Evolutionary conservation across 2,329 filamentous ascomycete species (phyloP).

Genomic region (Trichoderma sp.): DNA sequence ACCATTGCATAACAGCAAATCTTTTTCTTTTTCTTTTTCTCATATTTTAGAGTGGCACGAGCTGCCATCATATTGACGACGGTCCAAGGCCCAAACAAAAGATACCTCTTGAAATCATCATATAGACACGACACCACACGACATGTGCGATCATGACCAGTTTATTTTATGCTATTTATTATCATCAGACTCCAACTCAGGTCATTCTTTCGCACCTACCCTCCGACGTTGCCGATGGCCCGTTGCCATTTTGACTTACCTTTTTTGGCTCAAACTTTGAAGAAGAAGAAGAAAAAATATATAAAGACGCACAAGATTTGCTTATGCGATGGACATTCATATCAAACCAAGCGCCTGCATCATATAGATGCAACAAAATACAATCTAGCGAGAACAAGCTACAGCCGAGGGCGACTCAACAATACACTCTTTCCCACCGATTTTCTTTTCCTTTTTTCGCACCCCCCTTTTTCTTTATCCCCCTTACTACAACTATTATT

Average conservation of each 20-base stretch:
- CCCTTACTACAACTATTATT: background rate
- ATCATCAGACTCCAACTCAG: constrained; percentile 14
- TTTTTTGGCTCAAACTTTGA: background rate
- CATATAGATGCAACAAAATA: background rate
- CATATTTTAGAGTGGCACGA: constrained; percentile 22
- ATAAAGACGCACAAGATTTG: background rate
- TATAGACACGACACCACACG: constrained; percentile 35
- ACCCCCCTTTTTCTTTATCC: background rate
- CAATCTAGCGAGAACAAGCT: constrained; percentile 4
- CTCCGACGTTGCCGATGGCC: background rate
- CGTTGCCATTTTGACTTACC: background rate
- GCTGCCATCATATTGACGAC: constrained; percentile 19
- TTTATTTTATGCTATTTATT: constrained; percentile 20
- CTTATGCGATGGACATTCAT: background rate
- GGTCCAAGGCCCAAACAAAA: constrained; percentile 22
- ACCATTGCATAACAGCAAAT: constrained; percentile 19
- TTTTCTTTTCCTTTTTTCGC: background rate
- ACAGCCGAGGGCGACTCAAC: background rate
- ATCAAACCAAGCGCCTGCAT: background rate
- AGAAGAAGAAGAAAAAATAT: background rate
- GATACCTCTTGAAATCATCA: constrained; percentile 24
- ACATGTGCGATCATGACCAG: constrained; percentile 25
- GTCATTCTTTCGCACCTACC: constrained; percentile 19
- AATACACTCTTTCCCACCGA: background rate
- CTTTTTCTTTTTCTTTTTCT: background rate